phyloP scores from a whole-genome alignment of 2,329 filamentous ascomycete genomes.

The Waltergamsia citrina region DNA sequence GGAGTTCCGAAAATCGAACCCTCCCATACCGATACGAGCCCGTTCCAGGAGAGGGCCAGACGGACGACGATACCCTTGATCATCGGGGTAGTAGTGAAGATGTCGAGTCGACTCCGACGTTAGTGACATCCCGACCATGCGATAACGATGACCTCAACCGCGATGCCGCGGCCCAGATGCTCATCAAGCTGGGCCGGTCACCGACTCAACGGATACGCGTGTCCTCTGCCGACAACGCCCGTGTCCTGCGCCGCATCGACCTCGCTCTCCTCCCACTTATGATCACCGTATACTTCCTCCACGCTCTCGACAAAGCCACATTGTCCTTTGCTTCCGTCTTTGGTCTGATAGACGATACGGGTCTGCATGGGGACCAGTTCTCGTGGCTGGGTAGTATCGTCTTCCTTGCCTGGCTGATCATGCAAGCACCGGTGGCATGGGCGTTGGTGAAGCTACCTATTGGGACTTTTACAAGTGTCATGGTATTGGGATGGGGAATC shows the following conservation, averaged over 20 bases:
- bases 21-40: too few species aligned
- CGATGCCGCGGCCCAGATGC: conserved; percentile 34
- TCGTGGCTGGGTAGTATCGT: conserved; percentile 54
- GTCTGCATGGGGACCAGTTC: conserved; percentile 45
- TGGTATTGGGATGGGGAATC: conserved; percentile 45
- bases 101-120: too few species aligned
- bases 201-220: conserved; percentile 20
- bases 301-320: conserved; percentile 53
- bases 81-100: too few species aligned
- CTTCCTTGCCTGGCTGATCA: conserved; percentile 49
- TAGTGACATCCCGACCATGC: neutral
- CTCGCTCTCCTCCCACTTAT: conserved; percentile 33
- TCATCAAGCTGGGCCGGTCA: conserved; percentile 27
- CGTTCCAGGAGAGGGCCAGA: too few species aligned
- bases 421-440: conserved; percentile 46
- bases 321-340: conserved; percentile 55
- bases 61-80: too few species aligned
- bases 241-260: conserved; percentile 28
- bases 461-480: conserved; percentile 49
- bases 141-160: too few species aligned
- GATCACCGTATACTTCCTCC: conserved; percentile 52
- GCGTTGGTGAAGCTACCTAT: conserved; percentile 51
- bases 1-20: too few species aligned
- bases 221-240: conserved; percentile 21
- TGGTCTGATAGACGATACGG: conserved; percentile 48